These are phyloP conservation scores for Apium graveolens DNA, from an alignment of 129 eudicot species.

Conservation along the genomic window DNA sequence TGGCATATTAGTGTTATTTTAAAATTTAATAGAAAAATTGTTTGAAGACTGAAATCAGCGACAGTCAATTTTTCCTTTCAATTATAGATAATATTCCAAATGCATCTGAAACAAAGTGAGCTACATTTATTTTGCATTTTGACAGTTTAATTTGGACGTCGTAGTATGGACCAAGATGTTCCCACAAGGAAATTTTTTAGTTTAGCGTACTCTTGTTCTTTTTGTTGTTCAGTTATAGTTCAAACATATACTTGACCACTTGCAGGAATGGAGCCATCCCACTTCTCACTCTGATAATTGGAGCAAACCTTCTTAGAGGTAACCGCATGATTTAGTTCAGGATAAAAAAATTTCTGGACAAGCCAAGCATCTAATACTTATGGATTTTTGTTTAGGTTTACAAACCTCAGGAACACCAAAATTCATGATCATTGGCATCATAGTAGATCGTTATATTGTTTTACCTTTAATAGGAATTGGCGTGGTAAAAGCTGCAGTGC, in stretches of 20 bases:
- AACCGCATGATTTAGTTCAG: neutral
- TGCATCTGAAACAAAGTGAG: neutral
- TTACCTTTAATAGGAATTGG: slow-evolving; percentile 60
- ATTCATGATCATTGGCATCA: slow-evolving; percentile 43
- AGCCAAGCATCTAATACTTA: slow-evolving; percentile 1
- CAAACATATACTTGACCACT: neutral
- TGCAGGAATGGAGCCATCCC: slow-evolving; percentile 83
- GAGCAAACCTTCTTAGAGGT: slow-evolving; percentile 84
- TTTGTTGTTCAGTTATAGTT: neutral
- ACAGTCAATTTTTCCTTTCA: no score
- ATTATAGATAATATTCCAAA: neutral
- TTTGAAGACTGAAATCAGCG: no score
- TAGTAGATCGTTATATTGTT: slow-evolving; percentile 43
- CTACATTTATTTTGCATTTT: neutral
- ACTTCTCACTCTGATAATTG: slow-evolving; percentile 55
- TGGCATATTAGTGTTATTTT: neutral
- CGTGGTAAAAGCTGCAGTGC: slow-evolving; percentile 52
- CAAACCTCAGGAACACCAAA: slow-evolving; percentile 43
- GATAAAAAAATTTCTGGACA: neutral
- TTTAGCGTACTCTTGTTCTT: neutral
- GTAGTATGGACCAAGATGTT: neutral
- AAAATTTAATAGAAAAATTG: no score
- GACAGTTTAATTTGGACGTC: neutral
- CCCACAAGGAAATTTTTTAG: neutral
- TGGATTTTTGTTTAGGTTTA: slow-evolving; percentile 37